Conservation (phyloP, 768 basidiomycete genomes). For the Neoboletus subvelutipes region DNA sequence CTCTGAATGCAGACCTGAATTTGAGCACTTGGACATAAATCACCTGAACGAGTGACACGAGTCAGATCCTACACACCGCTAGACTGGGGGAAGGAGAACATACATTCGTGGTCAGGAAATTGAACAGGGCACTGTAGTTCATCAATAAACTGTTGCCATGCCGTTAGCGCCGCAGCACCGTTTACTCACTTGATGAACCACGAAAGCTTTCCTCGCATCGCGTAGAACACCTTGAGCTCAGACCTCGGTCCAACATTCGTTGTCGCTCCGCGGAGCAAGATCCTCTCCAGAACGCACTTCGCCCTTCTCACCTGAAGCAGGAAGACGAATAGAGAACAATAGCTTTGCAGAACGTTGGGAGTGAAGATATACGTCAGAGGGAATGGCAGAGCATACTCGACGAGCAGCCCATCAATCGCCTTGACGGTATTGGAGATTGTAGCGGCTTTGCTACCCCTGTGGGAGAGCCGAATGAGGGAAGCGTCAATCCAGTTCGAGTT, state of each 20-base stretch:
- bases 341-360: conserved; percentile 51
- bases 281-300: conserved; percentile 67
- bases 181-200: conserved; percentile 83
- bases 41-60: conserved; percentile 45
- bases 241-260: conserved; percentile 35
- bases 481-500: conserved; percentile 58
- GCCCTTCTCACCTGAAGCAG: conserved; percentile 73
- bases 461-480: conserved; percentile 70
- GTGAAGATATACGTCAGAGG: conserved; percentile 79
- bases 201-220: conserved; percentile 70
- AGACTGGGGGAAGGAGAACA: conserved; percentile 18
- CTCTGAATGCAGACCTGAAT: conserved; percentile 56
- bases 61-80: not conserved
- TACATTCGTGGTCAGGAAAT: conserved; percentile 75
- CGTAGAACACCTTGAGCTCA: conserved; percentile 71
- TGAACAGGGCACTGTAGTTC: conserved; percentile 54
- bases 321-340: conserved; percentile 68
- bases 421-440: conserved; percentile 55
- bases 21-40: conserved; percentile 59
- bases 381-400: conserved; percentile 83
- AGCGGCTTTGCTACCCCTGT: conserved; percentile 49
- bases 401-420: conserved; percentile 60
- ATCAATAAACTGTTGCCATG: not conserved
- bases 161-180: not conserved
- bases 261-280: conserved; percentile 57